Evolutionary conservation across 1,284 basidiomycete species (phyloP).

Genomic region (Ganoderma resinaceum): DNA sequence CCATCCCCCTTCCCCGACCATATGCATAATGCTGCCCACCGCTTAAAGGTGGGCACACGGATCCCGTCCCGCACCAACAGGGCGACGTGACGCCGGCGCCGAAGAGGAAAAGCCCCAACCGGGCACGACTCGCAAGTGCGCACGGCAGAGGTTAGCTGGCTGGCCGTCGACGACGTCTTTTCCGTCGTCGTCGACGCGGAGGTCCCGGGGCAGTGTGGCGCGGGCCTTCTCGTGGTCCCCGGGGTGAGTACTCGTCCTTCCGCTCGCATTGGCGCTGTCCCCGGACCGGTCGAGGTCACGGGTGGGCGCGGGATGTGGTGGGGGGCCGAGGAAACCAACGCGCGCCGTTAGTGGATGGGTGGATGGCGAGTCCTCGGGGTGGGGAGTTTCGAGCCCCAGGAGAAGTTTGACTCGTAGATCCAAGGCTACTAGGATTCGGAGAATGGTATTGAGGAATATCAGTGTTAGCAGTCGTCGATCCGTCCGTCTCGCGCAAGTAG

Average conservation of each 20-base stretch:
- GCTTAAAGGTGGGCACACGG: slow-evolving; percentile 6
- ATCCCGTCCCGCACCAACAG: slow-evolving; percentile 16
- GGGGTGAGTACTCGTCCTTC: slow-evolving; percentile 29
- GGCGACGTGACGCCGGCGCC: slow-evolving; percentile 6
- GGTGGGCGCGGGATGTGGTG: neutral
- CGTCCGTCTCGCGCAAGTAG: too few species aligned
- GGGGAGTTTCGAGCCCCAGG: too few species aligned
- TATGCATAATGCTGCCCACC: neutral
- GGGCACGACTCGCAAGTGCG: slow-evolving; percentile 22
- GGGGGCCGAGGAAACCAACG: slow-evolving; percentile 27
- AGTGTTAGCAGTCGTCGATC: too few species aligned
- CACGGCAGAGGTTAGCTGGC: slow-evolving; percentile 26
- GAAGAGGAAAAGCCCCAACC: slow-evolving; percentile 9
- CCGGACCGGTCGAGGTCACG: neutral
- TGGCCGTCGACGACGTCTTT: too few species aligned
- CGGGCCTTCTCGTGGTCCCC: slow-evolving; percentile 31
- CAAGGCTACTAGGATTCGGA: too few species aligned
- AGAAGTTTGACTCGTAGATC: neutral
- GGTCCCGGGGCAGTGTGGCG: slow-evolving; percentile 28
- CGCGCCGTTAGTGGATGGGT: slow-evolving; percentile 15
- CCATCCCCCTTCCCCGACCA: neutral
- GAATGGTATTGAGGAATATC: too few species aligned
- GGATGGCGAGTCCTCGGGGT: too few species aligned
- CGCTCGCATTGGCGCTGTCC: neutral
- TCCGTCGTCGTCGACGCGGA: neutral